Base-by-base conservation (phyloP, 345 rosid genomes). In the Gossypium stocksii region DNA sequence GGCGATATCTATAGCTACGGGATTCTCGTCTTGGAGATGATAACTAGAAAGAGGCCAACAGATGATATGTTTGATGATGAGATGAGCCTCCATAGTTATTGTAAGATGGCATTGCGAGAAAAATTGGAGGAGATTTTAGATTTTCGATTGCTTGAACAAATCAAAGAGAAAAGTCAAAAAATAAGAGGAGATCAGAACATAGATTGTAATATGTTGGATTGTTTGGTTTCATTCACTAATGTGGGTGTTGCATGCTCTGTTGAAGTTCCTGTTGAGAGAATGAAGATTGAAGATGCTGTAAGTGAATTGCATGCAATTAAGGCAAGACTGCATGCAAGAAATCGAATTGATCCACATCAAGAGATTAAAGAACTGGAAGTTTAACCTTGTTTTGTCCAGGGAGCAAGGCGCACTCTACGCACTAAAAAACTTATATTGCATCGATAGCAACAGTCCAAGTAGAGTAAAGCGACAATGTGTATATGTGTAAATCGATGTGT, bases 11-110 rank as follows among this genome's bases (percentile, higher is more conserved):
- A 74, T 27, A 66, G 72, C 22, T 65, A 52, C 27, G 57, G 72
- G 12, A 56, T 75, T 53, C 73, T 67, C 0, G 2, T 75, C 29
- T 66, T 75, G 62, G 73, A 75, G 66, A 75, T 66, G 51, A 54
- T 75, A 5, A 56, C 66, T 1, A 49, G 73, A 58, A 75, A 59
- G 57, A 75, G 77, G 19, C 65, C 72, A 15, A 74, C 72, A 1
- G 54, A 57, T 66, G 29, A 19, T 11, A 2, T 66, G 70, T 66
- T 44, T 45, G 11, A 20, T 66, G 70, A 45, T 66, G 71, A 34
- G 12, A 45, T 66, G 27, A 66, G 7, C 12, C 71, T 66, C 45
- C 54, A 66, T 13, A 13, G 16, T 66, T 66, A 45, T 4, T 66
- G 71, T 22, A 66, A 66, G 12, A 46, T 45, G 54, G 38, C 54